Evolutionary conservation across 75 land plant species (phyloP).

Genomic region (Selaginella moellendorffii): DNA sequence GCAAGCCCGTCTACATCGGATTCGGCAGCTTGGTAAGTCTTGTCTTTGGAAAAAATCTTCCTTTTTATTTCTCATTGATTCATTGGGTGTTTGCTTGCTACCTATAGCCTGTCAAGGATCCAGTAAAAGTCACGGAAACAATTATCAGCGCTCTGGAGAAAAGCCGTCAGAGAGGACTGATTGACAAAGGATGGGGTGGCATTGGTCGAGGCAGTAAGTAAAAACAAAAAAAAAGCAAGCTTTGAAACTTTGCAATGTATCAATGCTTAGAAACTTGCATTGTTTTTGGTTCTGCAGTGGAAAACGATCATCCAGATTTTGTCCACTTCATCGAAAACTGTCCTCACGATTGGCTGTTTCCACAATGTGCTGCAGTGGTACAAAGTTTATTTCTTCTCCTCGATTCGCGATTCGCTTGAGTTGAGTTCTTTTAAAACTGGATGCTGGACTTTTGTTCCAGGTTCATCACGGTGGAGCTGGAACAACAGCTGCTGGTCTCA

Average conservation of each 20-base stretch:
- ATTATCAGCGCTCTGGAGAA: constrained; percentile 12
- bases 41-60: too few relatives aligned
- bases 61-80: too few relatives aligned
- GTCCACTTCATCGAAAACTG: constrained; percentile 15
- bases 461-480: constrained; percentile 10
- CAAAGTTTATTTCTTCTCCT: constrained; percentile 9
- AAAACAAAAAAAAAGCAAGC: too few relatives aligned
- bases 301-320: constrained; percentile 6
- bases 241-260: too few relatives aligned
- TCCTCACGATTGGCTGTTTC: constrained; percentile 22
- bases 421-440: too few relatives aligned
- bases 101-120: constrained; percentile 15
- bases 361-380: constrained; percentile 25
- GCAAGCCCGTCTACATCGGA: constrained; percentile 6
- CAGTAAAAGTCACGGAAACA: constrained; percentile 11
- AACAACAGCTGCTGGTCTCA: constrained; percentile 8
- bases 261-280: not conserved
- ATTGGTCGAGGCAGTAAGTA: constrained; percentile 10
- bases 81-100: too few relatives aligned
- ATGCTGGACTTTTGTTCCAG: not conserved
- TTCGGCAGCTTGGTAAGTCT: constrained; percentile 5
- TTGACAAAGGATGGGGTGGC: constrained; percentile 22
- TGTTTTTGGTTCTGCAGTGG: not conserved
- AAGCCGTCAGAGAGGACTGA: constrained; percentile 14
- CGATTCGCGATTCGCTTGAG: too few relatives aligned